Evolutionary conservation across 371 early-diverging fungal species (phyloP), one percentile per base, ranked within the genome.

Genomic region (Rhizopus delemar): DNA sequence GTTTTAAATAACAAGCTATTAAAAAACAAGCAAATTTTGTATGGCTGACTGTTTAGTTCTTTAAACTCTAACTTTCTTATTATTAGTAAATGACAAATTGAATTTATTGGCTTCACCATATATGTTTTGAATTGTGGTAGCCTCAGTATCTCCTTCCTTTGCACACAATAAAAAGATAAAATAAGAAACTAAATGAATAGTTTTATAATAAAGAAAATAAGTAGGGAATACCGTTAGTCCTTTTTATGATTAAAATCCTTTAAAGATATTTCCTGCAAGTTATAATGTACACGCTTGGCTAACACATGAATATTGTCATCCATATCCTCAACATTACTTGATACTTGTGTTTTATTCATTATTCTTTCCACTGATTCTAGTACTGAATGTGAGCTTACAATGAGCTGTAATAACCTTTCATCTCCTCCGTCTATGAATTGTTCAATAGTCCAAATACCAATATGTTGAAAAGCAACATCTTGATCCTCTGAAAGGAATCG

Each of bases 401-500:
- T 71, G 46, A 62, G 56, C 16, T 55, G 52, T 39, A 74, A 49
- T 36, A 78, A 58, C 51, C 67, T 63, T n/a, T 64, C 55, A 51
- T 78, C 78, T 51, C 68, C 75, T 8, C 85, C 86, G 57, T 92
- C 91, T 57, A 90, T 65, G 65, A 92, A 88, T 71, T 92, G 91
- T 34, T 91, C 86, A 59, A 94, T 83, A 12, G 93, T 93, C 94
- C 94, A 94, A n/a, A 94, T 83, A 6, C 90, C 92, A 65, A 94
- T 90, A 61, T 92, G 92, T 61, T 90, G 89, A 63, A 91, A 90
- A 15, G 90, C 86, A 56, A 84, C 71, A 55, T 90, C 92, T 46
- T 79, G 78, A 31, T 80, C 78, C 51, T 87, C 86, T 16, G 75
- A 77, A 33, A 93, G 68, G 70, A 93, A 94, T 36, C 78, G 75